Conservation (phyloP, 768 basidiomycete species). For the Serendipita indica region DNA sequence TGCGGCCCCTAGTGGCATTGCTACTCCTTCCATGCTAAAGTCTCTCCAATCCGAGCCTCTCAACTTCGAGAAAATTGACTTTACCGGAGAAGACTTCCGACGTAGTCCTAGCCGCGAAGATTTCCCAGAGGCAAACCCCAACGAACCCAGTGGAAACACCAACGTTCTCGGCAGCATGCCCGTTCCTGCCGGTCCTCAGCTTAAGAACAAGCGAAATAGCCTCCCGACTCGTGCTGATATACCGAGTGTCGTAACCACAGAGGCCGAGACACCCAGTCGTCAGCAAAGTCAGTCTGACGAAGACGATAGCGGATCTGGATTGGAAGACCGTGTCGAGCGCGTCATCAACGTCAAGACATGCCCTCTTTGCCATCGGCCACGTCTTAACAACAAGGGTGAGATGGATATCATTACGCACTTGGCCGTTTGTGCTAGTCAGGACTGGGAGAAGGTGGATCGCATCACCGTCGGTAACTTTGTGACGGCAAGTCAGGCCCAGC, state of each 20-base stretch:
- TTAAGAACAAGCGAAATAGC: background rate
- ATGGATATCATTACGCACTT: constrained; percentile 92
- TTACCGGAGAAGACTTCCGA: constrained; percentile 34
- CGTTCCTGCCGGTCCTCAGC: background rate
- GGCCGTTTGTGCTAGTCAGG: constrained; percentile 87
- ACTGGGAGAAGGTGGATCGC: constrained; percentile 78
- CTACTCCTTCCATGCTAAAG: constrained; percentile 29
- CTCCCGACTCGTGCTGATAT: background rate
- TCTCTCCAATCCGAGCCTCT: constrained; percentile 29
- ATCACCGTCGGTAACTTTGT: constrained; percentile 93
- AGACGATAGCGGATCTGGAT: constrained; percentile 15
- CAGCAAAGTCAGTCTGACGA: constrained; percentile 15
- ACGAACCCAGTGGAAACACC: background rate
- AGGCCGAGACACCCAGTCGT: background rate
- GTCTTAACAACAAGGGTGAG: constrained; percentile 75
- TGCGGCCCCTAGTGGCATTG: constrained; percentile 15
- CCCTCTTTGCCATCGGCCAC: constrained; percentile 80
- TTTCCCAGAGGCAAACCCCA: background rate
- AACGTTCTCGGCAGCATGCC: background rate
- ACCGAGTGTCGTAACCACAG: background rate
- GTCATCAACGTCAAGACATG: constrained; percentile 94
- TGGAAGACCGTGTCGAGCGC: constrained; percentile 45
- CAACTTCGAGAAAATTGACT: constrained; percentile 42
- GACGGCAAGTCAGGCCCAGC: constrained; percentile 84
- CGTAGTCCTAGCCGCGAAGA: constrained; percentile 15